Conservation (phyloP, 176 grass and related monocot genomes). For the Pontederia paniculata region DNA sequence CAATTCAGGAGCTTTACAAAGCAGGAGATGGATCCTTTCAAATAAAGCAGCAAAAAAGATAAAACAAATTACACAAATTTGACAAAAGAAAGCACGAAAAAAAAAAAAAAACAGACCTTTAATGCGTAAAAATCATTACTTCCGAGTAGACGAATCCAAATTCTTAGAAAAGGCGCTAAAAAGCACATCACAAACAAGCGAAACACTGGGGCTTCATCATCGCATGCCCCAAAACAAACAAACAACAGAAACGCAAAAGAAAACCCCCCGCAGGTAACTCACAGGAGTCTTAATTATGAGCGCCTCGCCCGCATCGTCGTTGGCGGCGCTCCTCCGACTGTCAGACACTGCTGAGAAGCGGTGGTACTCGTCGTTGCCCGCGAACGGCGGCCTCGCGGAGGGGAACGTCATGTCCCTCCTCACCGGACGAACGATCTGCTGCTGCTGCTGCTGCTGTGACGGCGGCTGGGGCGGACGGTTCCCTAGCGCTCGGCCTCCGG, state of each 20-base stretch:
- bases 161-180: too few species aligned
- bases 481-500: not conserved
- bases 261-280: not conserved
- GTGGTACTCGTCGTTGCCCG: conserved; percentile 5
- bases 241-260: not conserved
- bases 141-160: too few species aligned
- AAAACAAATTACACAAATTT: too few species aligned
- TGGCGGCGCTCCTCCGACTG: not conserved
- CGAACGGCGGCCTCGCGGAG: conserved; percentile 1
- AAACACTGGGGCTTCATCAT: conserved; percentile 3
- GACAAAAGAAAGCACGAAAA: too few species aligned
- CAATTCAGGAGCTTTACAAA: too few species aligned
- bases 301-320: not conserved
- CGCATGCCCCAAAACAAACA: conserved; percentile 3
- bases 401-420: not conserved
- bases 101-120: too few species aligned
- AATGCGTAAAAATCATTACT: too few species aligned
- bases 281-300: conserved; percentile 7
- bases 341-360: not conserved
- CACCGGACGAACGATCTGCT: not conserved
- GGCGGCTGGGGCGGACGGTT: not conserved
- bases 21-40: too few species aligned
- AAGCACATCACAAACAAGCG: not conserved
- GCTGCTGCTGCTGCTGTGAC: not conserved
- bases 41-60: too few species aligned